Evolutionary conservation across 2,329 filamentous ascomycete genomes (phyloP), one percentile per base, ranked within the genome.

Genomic region (Trichoderma semiorbis): DNA sequence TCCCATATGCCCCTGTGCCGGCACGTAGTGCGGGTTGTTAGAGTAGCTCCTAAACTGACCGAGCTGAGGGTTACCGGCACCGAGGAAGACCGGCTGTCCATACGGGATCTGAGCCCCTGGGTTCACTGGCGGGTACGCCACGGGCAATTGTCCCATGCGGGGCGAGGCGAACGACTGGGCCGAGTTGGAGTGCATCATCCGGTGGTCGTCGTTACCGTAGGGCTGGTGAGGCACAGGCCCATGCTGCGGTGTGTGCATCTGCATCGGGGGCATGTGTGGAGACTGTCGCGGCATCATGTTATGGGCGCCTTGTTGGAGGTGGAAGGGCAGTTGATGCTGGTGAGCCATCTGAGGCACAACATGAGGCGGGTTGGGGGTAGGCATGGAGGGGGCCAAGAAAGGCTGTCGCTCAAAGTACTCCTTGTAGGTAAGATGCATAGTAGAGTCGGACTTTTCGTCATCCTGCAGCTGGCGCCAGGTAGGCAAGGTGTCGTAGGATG

Each of bases 81-180:
- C 90, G 81, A 93, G 90, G 75, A 89, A 93, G 79, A 94, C 89
- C 16, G 89, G 90, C 79, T 93, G 92, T 55, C 88, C 89, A 78
- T 92, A 94, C 16, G 88, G 87, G 75, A 94, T 86, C 78, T 93
- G 91, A 26, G 88, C 88, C 74, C 91, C 90, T 24, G 91, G 90
- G 68, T 88, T 88, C 84, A 93, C 90, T 14, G 89, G 87, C 24
- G 89, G 88, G 75, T 94, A 95, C 3, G 88, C 88, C 80, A 93
- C 89, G 34, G 90, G 89, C 18, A 90, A 87, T 74, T 91, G 91
- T 66, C 90, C 88, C 76, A 94, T 88, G 65, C 94, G 90, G 63
- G 95, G 94, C 18, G 95, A 97, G 10, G 93, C 92, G 80, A 94
- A 96, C 3, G 94, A 93, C 77, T 95, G 94, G 4, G 91, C 91